Percentiles rank a stretch among this genome's conserved stretches.
phyloP scores from a whole-genome alignment of 768 basidiomycete species.

The Lactarius vividus region DNA sequence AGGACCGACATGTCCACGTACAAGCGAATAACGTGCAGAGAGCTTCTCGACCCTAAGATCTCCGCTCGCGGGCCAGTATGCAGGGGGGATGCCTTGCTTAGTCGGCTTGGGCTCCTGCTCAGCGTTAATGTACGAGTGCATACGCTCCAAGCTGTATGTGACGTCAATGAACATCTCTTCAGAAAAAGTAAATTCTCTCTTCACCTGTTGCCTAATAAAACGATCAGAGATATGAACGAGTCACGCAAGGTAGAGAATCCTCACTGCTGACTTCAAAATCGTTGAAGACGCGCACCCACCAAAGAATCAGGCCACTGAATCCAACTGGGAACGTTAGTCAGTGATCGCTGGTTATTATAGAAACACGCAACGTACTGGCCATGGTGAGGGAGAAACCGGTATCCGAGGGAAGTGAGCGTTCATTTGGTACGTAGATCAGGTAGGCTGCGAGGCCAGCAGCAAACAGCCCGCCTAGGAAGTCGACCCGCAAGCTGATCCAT shows the following conservation, averaged over 20 bases:
- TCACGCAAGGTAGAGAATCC: conserved; percentile 11
- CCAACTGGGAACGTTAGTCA: conserved; percentile 37
- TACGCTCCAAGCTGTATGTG: conserved; percentile 45
- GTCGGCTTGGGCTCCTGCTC: conserved; percentile 51
- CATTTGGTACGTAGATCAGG: conserved; percentile 44
- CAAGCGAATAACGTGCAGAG: conserved; percentile 46
- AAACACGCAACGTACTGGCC: conserved; percentile 36
- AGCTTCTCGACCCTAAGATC: conserved; percentile 50
- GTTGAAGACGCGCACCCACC: conserved; percentile 46
- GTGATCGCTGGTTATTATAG: neutral
- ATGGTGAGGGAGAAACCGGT: conserved; percentile 42
- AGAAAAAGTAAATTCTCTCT: neutral
- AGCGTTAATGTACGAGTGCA: conserved; percentile 54
- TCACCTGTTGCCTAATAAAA: conserved; percentile 33
- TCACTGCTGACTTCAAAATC: conserved; percentile 45
- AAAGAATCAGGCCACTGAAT: conserved; percentile 56
- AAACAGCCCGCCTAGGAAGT: conserved; percentile 54
- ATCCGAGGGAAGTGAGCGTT: conserved; percentile 36
- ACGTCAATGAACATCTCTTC: conserved; percentile 4
- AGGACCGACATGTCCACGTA: conserved; percentile 29
- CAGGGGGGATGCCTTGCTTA: conserved; percentile 49
- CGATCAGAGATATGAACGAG: neutral
- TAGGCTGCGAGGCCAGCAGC: conserved; percentile 49
- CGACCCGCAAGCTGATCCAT: conserved; percentile 54
- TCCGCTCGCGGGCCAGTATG: conserved; percentile 63